phyloP scores from a whole-genome alignment of 371 early-diverging fungal genomes.

The Mucor mucedo region DNA sequence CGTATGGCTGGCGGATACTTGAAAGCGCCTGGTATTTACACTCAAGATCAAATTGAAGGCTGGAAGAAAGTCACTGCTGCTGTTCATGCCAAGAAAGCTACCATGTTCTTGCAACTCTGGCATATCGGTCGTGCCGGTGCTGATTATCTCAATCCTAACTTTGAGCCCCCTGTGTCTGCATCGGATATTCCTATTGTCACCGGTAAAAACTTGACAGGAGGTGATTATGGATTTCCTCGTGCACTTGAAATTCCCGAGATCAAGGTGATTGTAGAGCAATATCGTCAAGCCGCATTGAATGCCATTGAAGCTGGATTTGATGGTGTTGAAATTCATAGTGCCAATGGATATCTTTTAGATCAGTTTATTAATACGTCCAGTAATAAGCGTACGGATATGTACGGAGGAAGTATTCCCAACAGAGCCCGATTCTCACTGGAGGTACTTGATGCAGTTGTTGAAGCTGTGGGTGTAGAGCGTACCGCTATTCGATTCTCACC shows the following conservation, averaged over 20 bases:
- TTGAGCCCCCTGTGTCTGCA: slow-evolving; percentile 7
- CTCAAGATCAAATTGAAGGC: slow-evolving; percentile 47
- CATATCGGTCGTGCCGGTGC: slow-evolving; percentile 32
- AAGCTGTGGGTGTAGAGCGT: slow-evolving; percentile 27
- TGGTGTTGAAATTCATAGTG: slow-evolving; percentile 73
- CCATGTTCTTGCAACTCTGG: slow-evolving; percentile 61
- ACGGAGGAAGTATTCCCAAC: slow-evolving; percentile 79
- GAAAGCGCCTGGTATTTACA: slow-evolving; percentile 43
- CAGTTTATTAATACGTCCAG: slow-evolving; percentile 55
- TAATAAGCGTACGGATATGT: slow-evolving; percentile 61
- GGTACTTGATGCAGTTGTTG: slow-evolving; percentile 53
- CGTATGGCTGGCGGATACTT: slow-evolving; percentile 34
- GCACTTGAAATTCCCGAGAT: slow-evolving; percentile 71
- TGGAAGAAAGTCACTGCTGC: slow-evolving; percentile 62
- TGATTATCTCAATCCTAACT: slow-evolving; percentile 7
- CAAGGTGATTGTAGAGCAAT: slow-evolving; percentile 54
- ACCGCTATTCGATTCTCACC: slow-evolving; percentile 31
- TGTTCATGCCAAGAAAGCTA: slow-evolving; percentile 57
- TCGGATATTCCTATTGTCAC: slow-evolving; percentile 1
- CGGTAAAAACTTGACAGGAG: background rate
- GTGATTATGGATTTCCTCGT: slow-evolving; percentile 26
- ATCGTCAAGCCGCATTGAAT: slow-evolving; percentile 53
- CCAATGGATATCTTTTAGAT: slow-evolving; percentile 68
- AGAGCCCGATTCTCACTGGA: slow-evolving; percentile 69
- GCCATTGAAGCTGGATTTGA: slow-evolving; percentile 63